phyloP scores from a whole-genome alignment of 345 rosid genomes.

The Citrus unshiu region DNA sequence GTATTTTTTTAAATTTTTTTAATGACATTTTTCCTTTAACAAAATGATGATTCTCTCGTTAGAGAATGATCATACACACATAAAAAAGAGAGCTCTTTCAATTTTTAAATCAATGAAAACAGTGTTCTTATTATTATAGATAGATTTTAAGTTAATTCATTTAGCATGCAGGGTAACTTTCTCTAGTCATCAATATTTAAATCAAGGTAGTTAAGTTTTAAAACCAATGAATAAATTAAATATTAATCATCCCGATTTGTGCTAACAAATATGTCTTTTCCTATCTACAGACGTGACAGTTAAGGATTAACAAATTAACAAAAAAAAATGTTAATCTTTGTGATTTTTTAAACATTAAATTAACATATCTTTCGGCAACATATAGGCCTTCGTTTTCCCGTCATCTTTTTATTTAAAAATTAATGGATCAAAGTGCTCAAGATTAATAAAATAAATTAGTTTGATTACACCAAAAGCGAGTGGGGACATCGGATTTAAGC shows the following conservation, averaged over 20 bases:
- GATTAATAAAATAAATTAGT: conserved; percentile 17
- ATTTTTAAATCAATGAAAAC: not conserved
- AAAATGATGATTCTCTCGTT: too few relatives aligned
- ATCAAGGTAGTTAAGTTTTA: not conserved
- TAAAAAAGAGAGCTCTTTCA: not conserved
- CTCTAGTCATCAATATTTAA: conserved; percentile 3
- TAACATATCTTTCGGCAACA: not conserved
- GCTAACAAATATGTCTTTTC: not conserved
- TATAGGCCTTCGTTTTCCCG: not conserved
- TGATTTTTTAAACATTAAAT: not conserved
- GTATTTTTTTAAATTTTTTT: too few relatives aligned
- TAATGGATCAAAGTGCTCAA: not conserved
- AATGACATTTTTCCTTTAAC: too few relatives aligned
- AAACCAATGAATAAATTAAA: not conserved
- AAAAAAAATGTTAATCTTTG: not conserved
- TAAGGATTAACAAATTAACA: not conserved
- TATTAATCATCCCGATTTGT: not conserved
- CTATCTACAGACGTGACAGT: conserved; percentile 4
- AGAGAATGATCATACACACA: too few relatives aligned
- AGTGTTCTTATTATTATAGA: not conserved
- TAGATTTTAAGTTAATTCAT: not conserved
- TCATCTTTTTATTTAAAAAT: not conserved
- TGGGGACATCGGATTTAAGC: conserved; percentile 28
- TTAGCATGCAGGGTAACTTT: conserved; percentile 5
- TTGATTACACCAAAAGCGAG: not conserved